Evolutionary conservation across 1,284 basidiomycete species (phyloP).

Genomic region (Ganoderma lucidum): DNA sequence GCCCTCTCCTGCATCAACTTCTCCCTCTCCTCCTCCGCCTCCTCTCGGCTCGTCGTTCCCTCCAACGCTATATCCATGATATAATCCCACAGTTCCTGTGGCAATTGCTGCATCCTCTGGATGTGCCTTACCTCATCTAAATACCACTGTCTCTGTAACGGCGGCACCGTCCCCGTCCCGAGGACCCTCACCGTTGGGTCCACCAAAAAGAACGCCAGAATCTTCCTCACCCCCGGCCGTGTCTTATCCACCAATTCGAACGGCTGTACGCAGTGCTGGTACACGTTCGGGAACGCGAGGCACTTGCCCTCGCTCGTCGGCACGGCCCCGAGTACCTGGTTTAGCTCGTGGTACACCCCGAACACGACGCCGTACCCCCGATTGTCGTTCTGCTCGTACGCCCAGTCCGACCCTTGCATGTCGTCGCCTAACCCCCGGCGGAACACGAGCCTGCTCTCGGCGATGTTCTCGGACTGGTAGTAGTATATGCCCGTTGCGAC

Average conservation of each 20-base stretch:
- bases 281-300: conserved; percentile 14
- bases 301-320: conserved; percentile 12
- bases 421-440: not conserved
- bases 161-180: conserved; percentile 30
- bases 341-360: not conserved
- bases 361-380: conserved; percentile 3
- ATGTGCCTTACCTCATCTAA: not conserved
- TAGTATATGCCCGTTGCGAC: conserved; percentile 33
- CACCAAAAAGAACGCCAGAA: conserved; percentile 8
- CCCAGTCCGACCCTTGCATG: not conserved
- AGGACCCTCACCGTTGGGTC: conserved; percentile 20
- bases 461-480: conserved; percentile 10
- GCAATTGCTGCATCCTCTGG: not conserved
- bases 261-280: conserved; percentile 26
- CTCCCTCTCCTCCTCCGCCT: conserved; percentile 12
- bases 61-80: not conserved
- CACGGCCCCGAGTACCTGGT: conserved; percentile 8
- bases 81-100: conserved; percentile 9
- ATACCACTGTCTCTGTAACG: conserved; percentile 35
- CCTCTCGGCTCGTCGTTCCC: not conserved
- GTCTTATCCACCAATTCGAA: conserved; percentile 35
- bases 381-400: not conserved
- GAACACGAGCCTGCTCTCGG: conserved; percentile 13
- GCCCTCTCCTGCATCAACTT: conserved; percentile 12
- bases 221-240: conserved; percentile 4